Conservation (phyloP, 1,284 basidiomycete genomes). For the Tilletia caries region DNA sequence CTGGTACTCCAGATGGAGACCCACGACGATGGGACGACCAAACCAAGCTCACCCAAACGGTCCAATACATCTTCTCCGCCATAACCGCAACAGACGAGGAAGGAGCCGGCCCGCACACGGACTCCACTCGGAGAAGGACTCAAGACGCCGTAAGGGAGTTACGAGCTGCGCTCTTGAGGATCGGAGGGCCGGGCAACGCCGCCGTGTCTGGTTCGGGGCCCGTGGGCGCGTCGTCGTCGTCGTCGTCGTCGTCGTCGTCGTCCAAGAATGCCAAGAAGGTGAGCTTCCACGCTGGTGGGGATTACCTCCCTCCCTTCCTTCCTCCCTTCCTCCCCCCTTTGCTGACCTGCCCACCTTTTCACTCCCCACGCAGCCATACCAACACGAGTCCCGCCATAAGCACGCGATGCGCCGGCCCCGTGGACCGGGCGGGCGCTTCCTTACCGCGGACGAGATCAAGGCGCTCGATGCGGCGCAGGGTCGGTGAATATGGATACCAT, state of each 20-base stretch:
- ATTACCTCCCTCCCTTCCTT: too few relatives aligned
- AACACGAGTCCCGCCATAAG: conserved; percentile 93
- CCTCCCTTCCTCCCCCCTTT: conserved; percentile 23
- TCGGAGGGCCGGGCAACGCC: not conserved
- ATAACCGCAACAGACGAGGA: conserved; percentile 22
- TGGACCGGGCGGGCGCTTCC: conserved; percentile 91
- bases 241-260: conserved; percentile 18
- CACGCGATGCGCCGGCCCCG: conserved; percentile 95
- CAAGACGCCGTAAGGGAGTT: not conserved
- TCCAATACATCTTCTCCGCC: not conserved
- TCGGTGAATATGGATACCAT: too few relatives aligned
- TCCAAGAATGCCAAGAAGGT: conserved; percentile 39
- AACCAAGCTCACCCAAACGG: not conserved
- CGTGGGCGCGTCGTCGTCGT: conserved; percentile 11
- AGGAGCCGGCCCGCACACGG: conserved; percentile 20
- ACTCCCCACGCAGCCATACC: conserved; percentile 95
- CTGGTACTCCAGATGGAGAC: not conserved
- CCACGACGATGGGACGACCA: not conserved
- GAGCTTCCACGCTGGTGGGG: too few relatives aligned
- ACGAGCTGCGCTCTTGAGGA: not conserved
- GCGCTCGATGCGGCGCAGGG: conserved; percentile 54
- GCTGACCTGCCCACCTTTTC: too few relatives aligned
- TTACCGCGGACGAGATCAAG: conserved; percentile 84
- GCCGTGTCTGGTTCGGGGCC: conserved; percentile 19
- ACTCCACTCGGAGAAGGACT: too few relatives aligned